These are phyloP conservation scores for Vitis hybrid DNA, from an alignment of 177 flowering plant genomes.

Conservation along the genomic window DNA sequence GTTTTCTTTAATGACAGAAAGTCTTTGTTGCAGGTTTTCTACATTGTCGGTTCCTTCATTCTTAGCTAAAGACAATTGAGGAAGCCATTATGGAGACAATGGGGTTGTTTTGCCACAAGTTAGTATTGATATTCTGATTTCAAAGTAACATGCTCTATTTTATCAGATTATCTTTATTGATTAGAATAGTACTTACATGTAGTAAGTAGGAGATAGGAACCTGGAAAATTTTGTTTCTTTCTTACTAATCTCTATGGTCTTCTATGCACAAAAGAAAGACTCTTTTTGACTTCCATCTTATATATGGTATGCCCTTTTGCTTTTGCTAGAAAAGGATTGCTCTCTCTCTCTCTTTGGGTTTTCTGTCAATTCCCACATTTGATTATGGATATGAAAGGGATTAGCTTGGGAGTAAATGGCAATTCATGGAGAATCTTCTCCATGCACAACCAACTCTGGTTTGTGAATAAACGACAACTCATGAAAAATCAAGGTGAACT, in stretches of 20 bases:
- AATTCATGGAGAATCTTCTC: too few relatives aligned
- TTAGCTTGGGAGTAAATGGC: too few relatives aligned
- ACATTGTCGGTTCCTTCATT: conserved; percentile 46
- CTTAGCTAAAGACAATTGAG: conserved; percentile 27
- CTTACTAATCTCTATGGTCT: not conserved
- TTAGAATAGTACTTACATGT: not conserved
- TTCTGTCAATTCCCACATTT: too few relatives aligned
- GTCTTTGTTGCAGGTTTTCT: conserved; percentile 51
- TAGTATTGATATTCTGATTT: not conserved
- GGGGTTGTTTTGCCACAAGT: not conserved
- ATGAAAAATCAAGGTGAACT: too few relatives aligned
- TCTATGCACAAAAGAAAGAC: too few relatives aligned
- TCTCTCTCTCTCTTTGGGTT: too few relatives aligned
- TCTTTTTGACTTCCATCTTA: too few relatives aligned
- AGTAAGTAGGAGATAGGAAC: not conserved
- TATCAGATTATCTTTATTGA: not conserved
- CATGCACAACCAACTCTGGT: too few relatives aligned
- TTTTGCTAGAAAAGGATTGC: too few relatives aligned
- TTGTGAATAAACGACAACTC: too few relatives aligned
- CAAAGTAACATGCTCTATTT: not conserved
- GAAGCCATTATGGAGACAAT: not conserved
- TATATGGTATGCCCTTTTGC: too few relatives aligned
- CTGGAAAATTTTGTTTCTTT: not conserved
- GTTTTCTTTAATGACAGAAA: not conserved
- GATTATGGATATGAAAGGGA: too few relatives aligned